A percentile compares a stretch with the other conserved stretches of the same genome.
Evolutionary conservation across 768 basidiomycete species (phyloP).

Genomic region (Pleurotus salmoneostramineus): DNA sequence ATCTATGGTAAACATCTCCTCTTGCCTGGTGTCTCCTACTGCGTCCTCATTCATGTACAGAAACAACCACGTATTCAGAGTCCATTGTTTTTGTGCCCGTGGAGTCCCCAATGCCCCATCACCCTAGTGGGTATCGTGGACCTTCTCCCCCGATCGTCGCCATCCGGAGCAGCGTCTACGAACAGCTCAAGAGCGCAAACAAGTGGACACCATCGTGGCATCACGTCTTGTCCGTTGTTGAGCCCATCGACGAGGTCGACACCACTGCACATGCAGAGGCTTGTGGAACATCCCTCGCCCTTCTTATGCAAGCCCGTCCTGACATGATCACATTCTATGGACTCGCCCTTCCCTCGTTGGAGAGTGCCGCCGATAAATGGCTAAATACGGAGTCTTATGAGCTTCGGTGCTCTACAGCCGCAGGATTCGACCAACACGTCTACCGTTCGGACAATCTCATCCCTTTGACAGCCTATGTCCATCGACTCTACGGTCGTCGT

Average conservation of each 20-base stretch:
- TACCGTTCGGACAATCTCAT: background rate
- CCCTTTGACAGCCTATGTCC: background rate
- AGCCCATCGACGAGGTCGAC: background rate
- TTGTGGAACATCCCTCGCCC: background rate
- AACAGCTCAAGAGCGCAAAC: background rate
- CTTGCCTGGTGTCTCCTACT: too few species aligned
- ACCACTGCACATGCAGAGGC: background rate
- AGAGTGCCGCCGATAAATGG: too few species aligned
- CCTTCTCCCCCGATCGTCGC: background rate
- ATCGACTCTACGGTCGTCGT: background rate
- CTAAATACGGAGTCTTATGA: background rate
- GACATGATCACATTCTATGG: background rate
- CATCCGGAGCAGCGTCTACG: background rate
- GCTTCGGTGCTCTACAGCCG: background rate
- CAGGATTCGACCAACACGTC: background rate
- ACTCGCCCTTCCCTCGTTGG: background rate
- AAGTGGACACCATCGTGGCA: background rate
- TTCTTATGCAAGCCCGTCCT: conserved; percentile 5
- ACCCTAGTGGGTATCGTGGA: background rate
- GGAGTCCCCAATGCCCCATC: background rate
- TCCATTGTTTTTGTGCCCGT: too few species aligned
- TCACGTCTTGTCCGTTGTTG: background rate
- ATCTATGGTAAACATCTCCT: too few species aligned
- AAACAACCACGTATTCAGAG: too few species aligned
- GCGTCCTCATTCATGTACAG: too few species aligned